These are phyloP conservation scores for Magnusiomyces suaveolens DNA, from an alignment of 1,139 yeast species.

Conservation along the genomic window DNA sequence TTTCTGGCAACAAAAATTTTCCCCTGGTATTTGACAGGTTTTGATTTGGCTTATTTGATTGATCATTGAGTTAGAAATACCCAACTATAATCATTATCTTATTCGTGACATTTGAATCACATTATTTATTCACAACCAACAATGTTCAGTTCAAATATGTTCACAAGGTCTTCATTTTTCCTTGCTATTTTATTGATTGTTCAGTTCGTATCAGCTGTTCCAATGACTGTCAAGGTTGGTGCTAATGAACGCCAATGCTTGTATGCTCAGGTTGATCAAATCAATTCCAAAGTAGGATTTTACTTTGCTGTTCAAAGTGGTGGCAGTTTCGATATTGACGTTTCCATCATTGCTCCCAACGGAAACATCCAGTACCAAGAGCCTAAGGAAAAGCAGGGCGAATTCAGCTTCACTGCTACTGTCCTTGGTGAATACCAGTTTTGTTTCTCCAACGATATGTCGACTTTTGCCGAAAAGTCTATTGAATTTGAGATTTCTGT, in stretches of 20 bases:
- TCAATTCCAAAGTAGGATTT: slow-evolving; percentile 59
- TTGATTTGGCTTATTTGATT: too few species aligned
- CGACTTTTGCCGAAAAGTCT: slow-evolving; percentile 77
- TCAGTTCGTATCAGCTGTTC: slow-evolving; percentile 18
- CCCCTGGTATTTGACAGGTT: too few species aligned
- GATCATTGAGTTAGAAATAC: too few species aligned
- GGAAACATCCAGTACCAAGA: slow-evolving; percentile 50
- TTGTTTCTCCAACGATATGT: slow-evolving; percentile 82
- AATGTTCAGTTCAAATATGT: neutral
- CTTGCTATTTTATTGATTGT: neutral
- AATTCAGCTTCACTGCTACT: slow-evolving; percentile 64
- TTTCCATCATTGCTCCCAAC: slow-evolving; percentile 60
- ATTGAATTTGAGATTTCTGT: slow-evolving; percentile 77
- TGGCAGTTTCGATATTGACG: slow-evolving; percentile 78
- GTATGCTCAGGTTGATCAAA: slow-evolving; percentile 60
- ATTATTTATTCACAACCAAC: too few species aligned
- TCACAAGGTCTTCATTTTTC: neutral
- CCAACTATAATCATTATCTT: too few species aligned
- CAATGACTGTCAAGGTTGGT: slow-evolving; percentile 68
- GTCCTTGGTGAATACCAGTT: slow-evolving; percentile 78
- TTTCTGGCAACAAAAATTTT: too few species aligned
- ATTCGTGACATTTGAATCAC: too few species aligned
- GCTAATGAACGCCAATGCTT: slow-evolving; percentile 73
- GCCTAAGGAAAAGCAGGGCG: slow-evolving; percentile 72
- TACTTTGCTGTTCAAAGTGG: slow-evolving; percentile 92